These are phyloP conservation scores for Chaetomium strumarium DNA, from an alignment of 2,329 filamentous ascomycete species.

Conservation along the genomic window DNA sequence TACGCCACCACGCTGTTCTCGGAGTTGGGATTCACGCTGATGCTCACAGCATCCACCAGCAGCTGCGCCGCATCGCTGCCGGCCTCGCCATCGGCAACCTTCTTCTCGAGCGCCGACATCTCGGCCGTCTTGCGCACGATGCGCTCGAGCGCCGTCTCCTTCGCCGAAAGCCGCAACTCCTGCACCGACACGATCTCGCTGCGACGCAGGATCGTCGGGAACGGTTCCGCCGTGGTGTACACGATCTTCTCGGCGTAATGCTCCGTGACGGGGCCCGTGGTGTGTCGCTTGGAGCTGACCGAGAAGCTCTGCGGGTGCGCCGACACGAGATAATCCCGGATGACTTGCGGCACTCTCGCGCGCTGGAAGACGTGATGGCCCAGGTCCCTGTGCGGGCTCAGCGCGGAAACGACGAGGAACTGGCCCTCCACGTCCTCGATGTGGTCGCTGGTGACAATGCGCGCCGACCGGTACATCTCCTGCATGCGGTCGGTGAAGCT, in stretches of 20 bases:
- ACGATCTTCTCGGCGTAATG: conserved; percentile 79
- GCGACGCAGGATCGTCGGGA: conserved; percentile 83
- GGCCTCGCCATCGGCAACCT: conserved; percentile 61
- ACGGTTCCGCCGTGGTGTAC: conserved; percentile 76
- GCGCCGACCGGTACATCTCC: conserved; percentile 78
- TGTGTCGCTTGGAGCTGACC: conserved; percentile 65
- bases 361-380: conserved; percentile 81
- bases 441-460: conserved; percentile 65
- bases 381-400: conserved; percentile 78
- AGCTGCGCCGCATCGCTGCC: conserved; percentile 57
- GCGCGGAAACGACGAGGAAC: conserved; percentile 73
- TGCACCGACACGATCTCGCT: conserved; percentile 73
- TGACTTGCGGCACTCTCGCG: conserved; percentile 72
- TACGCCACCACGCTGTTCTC: conserved; percentile 77
- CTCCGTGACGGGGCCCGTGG: conserved; percentile 61
- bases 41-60: conserved; percentile 68
- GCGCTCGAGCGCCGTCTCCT: conserved; percentile 86
- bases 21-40: conserved; percentile 68
- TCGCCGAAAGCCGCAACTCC: conserved; percentile 61
- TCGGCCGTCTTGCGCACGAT: conserved; percentile 88
- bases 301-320: conserved; percentile 75
- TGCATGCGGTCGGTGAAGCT: conserved; percentile 90
- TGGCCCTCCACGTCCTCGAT: conserved; percentile 84
- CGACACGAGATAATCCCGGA: conserved; percentile 80
- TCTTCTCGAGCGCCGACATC: conserved; percentile 68